phyloP scores from a whole-genome alignment of 116 monocot genomes.

The Dioscorea cayenensis region DNA sequence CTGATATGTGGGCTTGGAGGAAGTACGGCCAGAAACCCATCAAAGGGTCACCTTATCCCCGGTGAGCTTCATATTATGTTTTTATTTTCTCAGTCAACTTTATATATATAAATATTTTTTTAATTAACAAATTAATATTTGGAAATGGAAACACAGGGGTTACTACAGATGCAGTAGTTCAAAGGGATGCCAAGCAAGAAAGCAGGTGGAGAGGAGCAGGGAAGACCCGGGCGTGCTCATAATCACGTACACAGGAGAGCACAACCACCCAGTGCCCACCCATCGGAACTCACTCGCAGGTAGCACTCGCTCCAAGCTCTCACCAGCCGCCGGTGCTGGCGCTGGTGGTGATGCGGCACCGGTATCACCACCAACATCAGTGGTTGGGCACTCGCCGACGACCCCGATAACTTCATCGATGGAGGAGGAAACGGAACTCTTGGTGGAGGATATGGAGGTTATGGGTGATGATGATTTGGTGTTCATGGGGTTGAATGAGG shows the following conservation, averaged over 20 bases:
- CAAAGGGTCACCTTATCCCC: conserved; percentile 43
- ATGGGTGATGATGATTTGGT: conserved; percentile 23
- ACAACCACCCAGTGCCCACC: conserved; percentile 31
- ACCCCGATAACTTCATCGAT: not conserved
- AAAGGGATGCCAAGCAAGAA: conserved; percentile 25
- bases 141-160: conserved; percentile 11
- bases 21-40: conserved; percentile 47
- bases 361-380: not conserved
- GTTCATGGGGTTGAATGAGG: conserved; percentile 3
- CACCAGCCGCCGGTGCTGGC: not conserved
- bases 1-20: conserved; percentile 41
- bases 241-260: conserved; percentile 30
- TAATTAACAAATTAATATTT: too few species aligned
- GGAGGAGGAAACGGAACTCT: conserved; percentile 19
- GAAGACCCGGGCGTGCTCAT: conserved; percentile 24
- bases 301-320: conserved; percentile 10
- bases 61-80: not conserved
- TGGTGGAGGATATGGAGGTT: conserved; percentile 38
- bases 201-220: conserved; percentile 35
- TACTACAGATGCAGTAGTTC: conserved; percentile 36
- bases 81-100: not conserved
- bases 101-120: not conserved
- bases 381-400: not conserved
- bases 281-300: conserved; percentile 31
- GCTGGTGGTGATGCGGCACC: not conserved